Percentiles rank a stretch among this genome's conserved stretches.
Conservation (phyloP, 805 yeast genomes). For the Spathaspora sp. region DNA sequence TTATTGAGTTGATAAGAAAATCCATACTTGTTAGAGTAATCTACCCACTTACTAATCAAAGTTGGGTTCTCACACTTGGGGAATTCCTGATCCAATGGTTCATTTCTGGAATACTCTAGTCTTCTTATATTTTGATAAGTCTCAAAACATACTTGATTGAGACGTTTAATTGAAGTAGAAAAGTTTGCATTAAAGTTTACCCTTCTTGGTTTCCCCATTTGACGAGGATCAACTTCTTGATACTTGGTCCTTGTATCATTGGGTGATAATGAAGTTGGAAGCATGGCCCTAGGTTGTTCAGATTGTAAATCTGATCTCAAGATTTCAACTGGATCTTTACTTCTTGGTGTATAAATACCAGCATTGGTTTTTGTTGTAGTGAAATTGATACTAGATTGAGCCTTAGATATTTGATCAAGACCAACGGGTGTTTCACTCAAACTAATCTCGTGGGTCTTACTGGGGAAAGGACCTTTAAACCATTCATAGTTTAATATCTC, state of each 20-base stretch:
- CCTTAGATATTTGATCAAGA: constrained; percentile 48
- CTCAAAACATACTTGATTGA: constrained; percentile 35
- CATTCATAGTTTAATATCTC: constrained; percentile 80
- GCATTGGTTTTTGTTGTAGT: constrained; percentile 59
- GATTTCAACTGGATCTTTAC: constrained; percentile 65
- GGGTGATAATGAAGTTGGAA: constrained; percentile 90
- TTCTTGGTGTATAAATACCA: constrained; percentile 54
- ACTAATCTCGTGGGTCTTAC: constrained; percentile 56
- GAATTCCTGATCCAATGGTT: constrained; percentile 30
- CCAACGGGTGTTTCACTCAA: constrained; percentile 61
- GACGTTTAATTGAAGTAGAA: constrained; percentile 33
- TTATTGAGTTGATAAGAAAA: constrained; percentile 89
- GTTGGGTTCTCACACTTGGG: constrained; percentile 56
- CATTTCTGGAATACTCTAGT: constrained; percentile 35
- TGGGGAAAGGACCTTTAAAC: constrained; percentile 86
- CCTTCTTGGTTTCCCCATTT: constrained; percentile 31
- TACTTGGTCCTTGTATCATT: constrained; percentile 87
- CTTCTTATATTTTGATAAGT: constrained; percentile 38
- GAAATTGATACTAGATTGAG: constrained; percentile 66
- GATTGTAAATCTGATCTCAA: constrained; percentile 66
- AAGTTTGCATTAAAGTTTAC: constrained; percentile 38
- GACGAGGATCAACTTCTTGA: constrained; percentile 55
- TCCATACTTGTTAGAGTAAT: constrained; percentile 93
- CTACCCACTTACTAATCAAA: constrained; percentile 94
- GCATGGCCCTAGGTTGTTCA: constrained; percentile 61